Conservation (phyloP, 768 basidiomycete genomes). For the Lactarius tabidus region DNA sequence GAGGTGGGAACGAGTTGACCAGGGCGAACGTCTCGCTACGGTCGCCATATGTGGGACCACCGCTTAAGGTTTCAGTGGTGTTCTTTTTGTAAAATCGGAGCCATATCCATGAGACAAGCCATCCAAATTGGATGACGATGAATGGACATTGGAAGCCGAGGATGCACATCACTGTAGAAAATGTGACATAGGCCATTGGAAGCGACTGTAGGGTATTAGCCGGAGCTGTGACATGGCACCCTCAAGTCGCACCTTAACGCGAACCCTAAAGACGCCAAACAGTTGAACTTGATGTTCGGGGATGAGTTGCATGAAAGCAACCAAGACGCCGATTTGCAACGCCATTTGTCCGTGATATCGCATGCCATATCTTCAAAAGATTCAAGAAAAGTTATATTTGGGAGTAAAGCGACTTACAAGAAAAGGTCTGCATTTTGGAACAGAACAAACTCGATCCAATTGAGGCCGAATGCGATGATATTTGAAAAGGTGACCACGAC, state of each 20-base stretch:
- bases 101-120: constrained; percentile 94
- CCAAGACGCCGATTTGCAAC: constrained; percentile 81
- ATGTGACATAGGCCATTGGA: constrained; percentile 90
- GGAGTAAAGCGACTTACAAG: constrained; percentile 53
- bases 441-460: constrained; percentile 79
- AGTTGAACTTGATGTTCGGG: constrained; percentile 98
- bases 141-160: constrained; percentile 85
- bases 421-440: constrained; percentile 70
- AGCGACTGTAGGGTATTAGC: constrained; percentile 52
- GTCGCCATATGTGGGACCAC: constrained; percentile 79
- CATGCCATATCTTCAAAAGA: constrained; percentile 66
- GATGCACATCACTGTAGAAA: constrained; percentile 82
- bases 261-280: constrained; percentile 74
- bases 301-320: constrained; percentile 96
- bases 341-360: constrained; percentile 92
- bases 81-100: constrained; percentile 96
- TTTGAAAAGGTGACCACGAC: constrained; percentile 79
- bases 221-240: not conserved
- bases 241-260: constrained; percentile 70
- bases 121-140: constrained; percentile 97
- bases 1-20: constrained; percentile 94
- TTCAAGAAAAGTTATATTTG: constrained; percentile 1
- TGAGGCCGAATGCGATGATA: constrained; percentile 81
- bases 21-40: constrained; percentile 95
- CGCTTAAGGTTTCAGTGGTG: constrained; percentile 55